These are phyloP conservation scores for Penicillium paradoxum DNA, from an alignment of 495 filamentous ascomycete genomes.

Conservation along the genomic window DNA sequence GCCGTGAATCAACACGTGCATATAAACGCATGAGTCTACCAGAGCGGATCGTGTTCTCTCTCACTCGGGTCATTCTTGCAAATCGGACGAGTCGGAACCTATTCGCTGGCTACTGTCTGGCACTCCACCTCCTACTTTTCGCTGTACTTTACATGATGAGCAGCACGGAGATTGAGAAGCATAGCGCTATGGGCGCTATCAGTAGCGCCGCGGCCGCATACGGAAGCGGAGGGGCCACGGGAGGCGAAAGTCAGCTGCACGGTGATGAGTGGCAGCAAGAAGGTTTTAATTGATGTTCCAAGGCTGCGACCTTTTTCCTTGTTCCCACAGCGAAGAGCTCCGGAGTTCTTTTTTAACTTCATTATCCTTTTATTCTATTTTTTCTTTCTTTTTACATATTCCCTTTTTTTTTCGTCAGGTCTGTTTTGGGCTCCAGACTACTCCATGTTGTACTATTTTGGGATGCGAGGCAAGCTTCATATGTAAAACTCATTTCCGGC, in stretches of 20 bases:
- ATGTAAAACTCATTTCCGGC: constrained; percentile 3
- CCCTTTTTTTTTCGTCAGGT: constrained; percentile 4
- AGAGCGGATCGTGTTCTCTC: constrained; percentile 83
- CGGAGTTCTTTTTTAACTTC: constrained; percentile 13
- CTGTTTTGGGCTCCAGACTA: constrained; percentile 14
- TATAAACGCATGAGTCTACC: constrained; percentile 91
- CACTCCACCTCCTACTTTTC: constrained; percentile 82
- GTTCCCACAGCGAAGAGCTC: constrained; percentile 17
- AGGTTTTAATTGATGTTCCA: constrained; percentile 39
- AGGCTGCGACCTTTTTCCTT: not conserved
- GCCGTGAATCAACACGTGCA: constrained; percentile 85
- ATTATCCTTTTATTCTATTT: not conserved
- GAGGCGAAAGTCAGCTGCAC: constrained; percentile 37
- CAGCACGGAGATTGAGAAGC: constrained; percentile 53
- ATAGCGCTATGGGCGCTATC: constrained; percentile 46
- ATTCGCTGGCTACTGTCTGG: constrained; percentile 91
- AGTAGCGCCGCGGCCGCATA: constrained; percentile 39
- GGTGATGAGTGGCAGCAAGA: constrained; percentile 60
- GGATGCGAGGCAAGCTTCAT: constrained; percentile 1
- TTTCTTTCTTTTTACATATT: not conserved
- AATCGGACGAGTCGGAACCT: constrained; percentile 87
- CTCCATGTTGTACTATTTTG: constrained; percentile 7
- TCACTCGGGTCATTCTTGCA: constrained; percentile 86
- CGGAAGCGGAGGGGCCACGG: constrained; percentile 31
- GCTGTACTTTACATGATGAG: constrained; percentile 81